These are phyloP conservation scores for Eucalyptus urophylla DNA, from an alignment of 345 rosid species.

Conservation along the genomic window DNA sequence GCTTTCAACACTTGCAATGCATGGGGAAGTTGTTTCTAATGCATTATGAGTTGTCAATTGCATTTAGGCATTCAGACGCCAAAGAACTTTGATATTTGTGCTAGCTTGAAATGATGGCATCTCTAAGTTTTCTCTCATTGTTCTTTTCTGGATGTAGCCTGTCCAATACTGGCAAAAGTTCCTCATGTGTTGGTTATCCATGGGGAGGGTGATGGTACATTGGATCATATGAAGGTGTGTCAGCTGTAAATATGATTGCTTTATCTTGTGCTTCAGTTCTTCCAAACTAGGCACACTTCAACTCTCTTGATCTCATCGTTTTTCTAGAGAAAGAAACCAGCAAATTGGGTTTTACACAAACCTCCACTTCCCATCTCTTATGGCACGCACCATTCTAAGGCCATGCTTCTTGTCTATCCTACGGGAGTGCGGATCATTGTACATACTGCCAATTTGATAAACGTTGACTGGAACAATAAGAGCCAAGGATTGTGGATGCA, in stretches of 20 bases:
- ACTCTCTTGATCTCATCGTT: neutral
- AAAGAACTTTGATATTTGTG: neutral
- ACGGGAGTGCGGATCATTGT: slow-evolving; percentile 73
- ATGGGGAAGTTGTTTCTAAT: neutral
- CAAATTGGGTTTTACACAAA: slow-evolving; percentile 82
- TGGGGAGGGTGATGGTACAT: slow-evolving; percentile 74
- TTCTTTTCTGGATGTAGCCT: slow-evolving; percentile 32
- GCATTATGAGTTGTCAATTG: neutral
- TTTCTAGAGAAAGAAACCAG: slow-evolving; percentile 65
- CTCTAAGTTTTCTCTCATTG: neutral
- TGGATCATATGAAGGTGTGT: slow-evolving; percentile 73
- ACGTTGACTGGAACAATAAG: slow-evolving; percentile 96
- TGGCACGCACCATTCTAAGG: slow-evolving; percentile 95
- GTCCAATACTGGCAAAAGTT: slow-evolving; percentile 56
- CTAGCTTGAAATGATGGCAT: neutral
- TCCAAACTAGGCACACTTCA: neutral
- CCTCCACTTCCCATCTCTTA: slow-evolving; percentile 82
- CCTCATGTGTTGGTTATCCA: slow-evolving; percentile 81
- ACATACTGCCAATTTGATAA: slow-evolving; percentile 86
- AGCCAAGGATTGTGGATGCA: slow-evolving; percentile 99
- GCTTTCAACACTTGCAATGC: neutral
- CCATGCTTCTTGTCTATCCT: slow-evolving; percentile 80
- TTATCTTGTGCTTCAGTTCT: neutral
- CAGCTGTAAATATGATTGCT: neutral
- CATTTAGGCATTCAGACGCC: neutral